Conservation (phyloP, 306 rosid genomes). For the Malus sylvestris region DNA sequence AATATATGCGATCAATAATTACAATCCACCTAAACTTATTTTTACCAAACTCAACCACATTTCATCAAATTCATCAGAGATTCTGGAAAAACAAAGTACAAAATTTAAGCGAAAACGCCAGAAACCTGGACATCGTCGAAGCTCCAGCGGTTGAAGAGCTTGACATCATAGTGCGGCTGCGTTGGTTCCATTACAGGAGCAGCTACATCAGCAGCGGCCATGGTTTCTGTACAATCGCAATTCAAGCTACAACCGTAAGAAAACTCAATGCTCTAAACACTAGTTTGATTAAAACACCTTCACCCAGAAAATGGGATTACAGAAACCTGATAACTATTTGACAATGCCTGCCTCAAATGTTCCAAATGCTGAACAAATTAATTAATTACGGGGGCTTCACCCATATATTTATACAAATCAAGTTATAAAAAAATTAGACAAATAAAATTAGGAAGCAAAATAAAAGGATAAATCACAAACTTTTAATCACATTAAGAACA, state of each 20-base stretch:
- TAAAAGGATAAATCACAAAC: background rate
- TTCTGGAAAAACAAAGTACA: background rate
- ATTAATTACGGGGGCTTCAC: too few relatives aligned
- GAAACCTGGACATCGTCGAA: conserved; percentile 28
- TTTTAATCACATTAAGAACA: background rate
- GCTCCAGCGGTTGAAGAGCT: background rate
- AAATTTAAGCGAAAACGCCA: too few relatives aligned
- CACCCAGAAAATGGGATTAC: background rate
- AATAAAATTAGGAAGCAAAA: background rate
- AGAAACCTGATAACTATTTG: background rate
- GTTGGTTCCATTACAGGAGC: conserved; percentile 17
- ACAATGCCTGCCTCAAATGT: background rate
- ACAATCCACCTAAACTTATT: background rate
- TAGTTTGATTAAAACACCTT: background rate
- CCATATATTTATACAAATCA: background rate
- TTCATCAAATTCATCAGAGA: background rate
- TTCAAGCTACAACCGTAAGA: background rate
- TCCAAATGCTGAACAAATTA: background rate
- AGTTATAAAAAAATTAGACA: background rate
- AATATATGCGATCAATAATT: background rate
- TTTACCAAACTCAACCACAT: background rate
- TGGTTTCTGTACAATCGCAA: conserved; percentile 1
- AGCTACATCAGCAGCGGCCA: background rate
- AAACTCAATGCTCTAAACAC: background rate
- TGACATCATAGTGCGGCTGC: conserved; percentile 25